These are phyloP conservation scores for Metarhizium album DNA, from an alignment of 2,329 filamentous ascomycete species.

Conservation along the genomic window DNA sequence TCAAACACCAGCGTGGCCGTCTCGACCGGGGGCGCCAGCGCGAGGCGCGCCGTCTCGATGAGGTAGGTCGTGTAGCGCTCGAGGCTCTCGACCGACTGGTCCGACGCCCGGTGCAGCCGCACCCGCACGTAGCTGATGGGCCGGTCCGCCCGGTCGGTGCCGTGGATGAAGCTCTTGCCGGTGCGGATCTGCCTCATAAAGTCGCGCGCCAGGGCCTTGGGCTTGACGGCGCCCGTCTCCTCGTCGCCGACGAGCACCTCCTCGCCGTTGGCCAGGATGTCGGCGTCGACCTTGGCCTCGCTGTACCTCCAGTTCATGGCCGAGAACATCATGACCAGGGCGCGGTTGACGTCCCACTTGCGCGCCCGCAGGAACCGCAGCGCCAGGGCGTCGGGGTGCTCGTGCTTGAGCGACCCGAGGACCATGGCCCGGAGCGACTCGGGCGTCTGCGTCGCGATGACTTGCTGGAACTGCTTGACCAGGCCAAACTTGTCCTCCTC, in stretches of 20 bases:
- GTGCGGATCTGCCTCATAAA: slow-evolving; percentile 26
- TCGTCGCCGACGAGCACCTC: slow-evolving; percentile 18
- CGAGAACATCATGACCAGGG: slow-evolving; percentile 27
- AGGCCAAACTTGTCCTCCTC: slow-evolving; percentile 5
- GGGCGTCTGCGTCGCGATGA: slow-evolving; percentile 3
- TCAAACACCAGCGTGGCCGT: slow-evolving; percentile 50
- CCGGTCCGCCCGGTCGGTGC: slow-evolving; percentile 22
- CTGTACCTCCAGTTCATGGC: slow-evolving; percentile 26
- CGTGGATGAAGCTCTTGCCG: slow-evolving; percentile 28
- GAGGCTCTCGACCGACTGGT: slow-evolving; percentile 22
- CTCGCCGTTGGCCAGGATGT: slow-evolving; percentile 24
- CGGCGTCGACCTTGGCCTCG: slow-evolving; percentile 19
- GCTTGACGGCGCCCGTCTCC: slow-evolving; percentile 12
- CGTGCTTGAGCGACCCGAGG: slow-evolving; percentile 9
- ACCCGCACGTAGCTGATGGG: slow-evolving; percentile 27
- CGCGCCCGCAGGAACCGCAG: slow-evolving; percentile 30
- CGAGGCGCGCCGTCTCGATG: slow-evolving; percentile 22
- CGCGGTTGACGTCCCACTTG: slow-evolving; percentile 29
- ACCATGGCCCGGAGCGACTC: slow-evolving; percentile 10
- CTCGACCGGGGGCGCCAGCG: slow-evolving; percentile 9
- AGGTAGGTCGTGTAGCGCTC: slow-evolving; percentile 28
- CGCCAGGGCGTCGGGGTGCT: slow-evolving; percentile 27
- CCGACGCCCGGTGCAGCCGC: slow-evolving; percentile 20
- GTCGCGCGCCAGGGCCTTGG: slow-evolving; percentile 4
- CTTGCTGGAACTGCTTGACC: slow-evolving; percentile 7